phyloP scores from a whole-genome alignment of 352 stramenopile species.

The Stephanocyclus meneghinianus region DNA sequence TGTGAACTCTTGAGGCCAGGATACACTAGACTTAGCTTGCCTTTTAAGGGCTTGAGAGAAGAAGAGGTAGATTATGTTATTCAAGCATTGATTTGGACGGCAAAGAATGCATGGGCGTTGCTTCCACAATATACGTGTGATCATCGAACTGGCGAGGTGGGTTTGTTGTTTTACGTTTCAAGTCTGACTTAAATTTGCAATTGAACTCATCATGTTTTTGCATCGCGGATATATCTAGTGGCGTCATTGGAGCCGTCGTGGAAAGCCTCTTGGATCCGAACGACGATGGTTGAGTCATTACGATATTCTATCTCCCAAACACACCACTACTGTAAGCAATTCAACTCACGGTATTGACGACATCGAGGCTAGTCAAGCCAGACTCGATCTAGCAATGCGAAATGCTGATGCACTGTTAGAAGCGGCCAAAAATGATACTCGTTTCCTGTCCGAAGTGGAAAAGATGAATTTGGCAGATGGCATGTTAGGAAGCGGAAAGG shows the following conservation, averaged over 20 bases:
- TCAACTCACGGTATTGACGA: background rate
- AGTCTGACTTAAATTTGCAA: background rate
- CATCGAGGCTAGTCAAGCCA: slow-evolving; percentile 28
- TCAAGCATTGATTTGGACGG: slow-evolving; percentile 90
- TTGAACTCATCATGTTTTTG: background rate
- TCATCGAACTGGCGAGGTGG: slow-evolving; percentile 88
- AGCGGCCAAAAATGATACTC: slow-evolving; percentile 56
- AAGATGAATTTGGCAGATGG: slow-evolving; percentile 72
- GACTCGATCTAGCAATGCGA: slow-evolving; percentile 53
- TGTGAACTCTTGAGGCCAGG: slow-evolving; percentile 92
- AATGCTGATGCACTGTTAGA: slow-evolving; percentile 72
- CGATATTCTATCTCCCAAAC: slow-evolving; percentile 43
- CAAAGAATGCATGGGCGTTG: slow-evolving; percentile 89
- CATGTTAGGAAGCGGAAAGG: slow-evolving; percentile 65
- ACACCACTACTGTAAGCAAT: too few species aligned
- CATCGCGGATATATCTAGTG: slow-evolving; percentile 16
- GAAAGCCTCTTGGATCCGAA: slow-evolving; percentile 70
- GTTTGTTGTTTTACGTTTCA: background rate
- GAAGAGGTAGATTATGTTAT: slow-evolving; percentile 92
- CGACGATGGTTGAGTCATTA: slow-evolving; percentile 72
- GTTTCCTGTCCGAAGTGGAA: slow-evolving; percentile 70
- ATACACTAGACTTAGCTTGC: slow-evolving; percentile 91
- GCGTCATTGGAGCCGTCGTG: slow-evolving; percentile 64
- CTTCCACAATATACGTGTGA: slow-evolving; percentile 93
- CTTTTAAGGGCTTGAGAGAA: slow-evolving; percentile 84